These are phyloP conservation scores for Epipyxis sp. DNA, from an alignment of 108 stramenopile genomes.

Conservation along the genomic window DNA sequence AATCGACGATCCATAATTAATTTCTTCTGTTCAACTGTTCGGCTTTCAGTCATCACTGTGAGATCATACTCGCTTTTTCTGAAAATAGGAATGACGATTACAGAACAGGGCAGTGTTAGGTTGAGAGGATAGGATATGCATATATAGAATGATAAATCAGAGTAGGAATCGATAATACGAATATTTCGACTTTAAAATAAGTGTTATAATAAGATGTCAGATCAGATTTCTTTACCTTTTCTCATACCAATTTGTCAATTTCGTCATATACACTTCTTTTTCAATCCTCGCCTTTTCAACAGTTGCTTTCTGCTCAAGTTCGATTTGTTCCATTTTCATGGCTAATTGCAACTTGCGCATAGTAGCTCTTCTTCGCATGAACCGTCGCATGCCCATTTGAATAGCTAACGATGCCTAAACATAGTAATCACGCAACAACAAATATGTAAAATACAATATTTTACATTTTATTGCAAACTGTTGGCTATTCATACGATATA, in stretches of 20 bases:
- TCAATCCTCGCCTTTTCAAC: neutral
- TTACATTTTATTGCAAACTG: too few relatives aligned
- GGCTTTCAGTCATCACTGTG: neutral
- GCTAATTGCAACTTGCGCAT: neutral
- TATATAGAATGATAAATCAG: too few relatives aligned
- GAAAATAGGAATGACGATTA: too few relatives aligned
- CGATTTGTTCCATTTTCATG: neutral
- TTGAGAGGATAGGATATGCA: too few relatives aligned
- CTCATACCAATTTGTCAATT: neutral
- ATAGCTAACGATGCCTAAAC: neutral
- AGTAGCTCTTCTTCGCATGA: neutral
- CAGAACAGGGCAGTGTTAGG: too few relatives aligned
- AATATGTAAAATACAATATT: too few relatives aligned
- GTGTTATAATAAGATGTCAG: too few relatives aligned
- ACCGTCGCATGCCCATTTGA: neutral
- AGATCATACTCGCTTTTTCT: neutral
- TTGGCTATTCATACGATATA: too few relatives aligned
- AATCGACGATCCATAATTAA: neutral
- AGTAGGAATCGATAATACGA: too few relatives aligned
- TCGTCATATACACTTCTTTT: neutral
- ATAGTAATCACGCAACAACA: too few relatives aligned
- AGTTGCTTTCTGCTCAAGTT: neutral
- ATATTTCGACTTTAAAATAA: too few relatives aligned
- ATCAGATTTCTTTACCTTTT: too few relatives aligned
- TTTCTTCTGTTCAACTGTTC: conserved; percentile 1